These are phyloP conservation scores for Vitis hybrid DNA, from an alignment of 177 flowering plant species.

Conservation along the genomic window DNA sequence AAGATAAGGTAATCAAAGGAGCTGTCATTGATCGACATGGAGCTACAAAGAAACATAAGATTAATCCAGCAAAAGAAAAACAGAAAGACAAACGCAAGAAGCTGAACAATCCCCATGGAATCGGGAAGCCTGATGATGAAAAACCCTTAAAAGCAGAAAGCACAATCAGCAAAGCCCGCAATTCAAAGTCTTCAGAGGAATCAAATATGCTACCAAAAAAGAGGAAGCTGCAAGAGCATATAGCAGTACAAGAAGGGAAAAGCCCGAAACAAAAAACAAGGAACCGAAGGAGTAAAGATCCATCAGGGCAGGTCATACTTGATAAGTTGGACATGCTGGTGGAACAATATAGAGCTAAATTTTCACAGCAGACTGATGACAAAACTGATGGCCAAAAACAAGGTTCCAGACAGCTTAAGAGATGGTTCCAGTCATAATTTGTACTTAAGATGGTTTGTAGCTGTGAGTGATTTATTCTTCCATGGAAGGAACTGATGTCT, in stretches of 20 bases:
- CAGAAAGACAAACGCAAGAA: conserved; percentile 16
- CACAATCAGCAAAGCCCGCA: background rate
- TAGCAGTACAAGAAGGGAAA: conserved; percentile 6
- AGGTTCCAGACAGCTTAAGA: conserved; percentile 48
- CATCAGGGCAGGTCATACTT: conserved; percentile 38
- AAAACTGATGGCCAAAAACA: conserved; percentile 44
- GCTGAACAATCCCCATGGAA: conserved; percentile 15
- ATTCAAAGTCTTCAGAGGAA: conserved; percentile 13
- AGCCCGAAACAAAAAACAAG: conserved; percentile 26
- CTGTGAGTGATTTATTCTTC: background rate
- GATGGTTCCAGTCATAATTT: conserved; percentile 67
- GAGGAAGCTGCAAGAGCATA: conserved; percentile 19
- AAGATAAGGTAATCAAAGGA: conserved; percentile 10
- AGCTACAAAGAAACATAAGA: conserved; percentile 40
- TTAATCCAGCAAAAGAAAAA: conserved; percentile 15
- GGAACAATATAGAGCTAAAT: conserved; percentile 65
- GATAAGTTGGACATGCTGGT: conserved; percentile 81
- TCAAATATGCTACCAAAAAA: conserved; percentile 15
- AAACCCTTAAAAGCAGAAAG: background rate
- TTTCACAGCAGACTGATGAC: conserved; percentile 37
- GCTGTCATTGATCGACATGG: conserved; percentile 15
- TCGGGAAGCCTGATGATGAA: conserved; percentile 14
- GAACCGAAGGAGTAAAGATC: conserved; percentile 29
- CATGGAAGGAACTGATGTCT: background rate
- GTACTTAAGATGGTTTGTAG: background rate